Conservation (phyloP, 1,139 yeast species). For the Geotrichum klebahnii region DNA sequence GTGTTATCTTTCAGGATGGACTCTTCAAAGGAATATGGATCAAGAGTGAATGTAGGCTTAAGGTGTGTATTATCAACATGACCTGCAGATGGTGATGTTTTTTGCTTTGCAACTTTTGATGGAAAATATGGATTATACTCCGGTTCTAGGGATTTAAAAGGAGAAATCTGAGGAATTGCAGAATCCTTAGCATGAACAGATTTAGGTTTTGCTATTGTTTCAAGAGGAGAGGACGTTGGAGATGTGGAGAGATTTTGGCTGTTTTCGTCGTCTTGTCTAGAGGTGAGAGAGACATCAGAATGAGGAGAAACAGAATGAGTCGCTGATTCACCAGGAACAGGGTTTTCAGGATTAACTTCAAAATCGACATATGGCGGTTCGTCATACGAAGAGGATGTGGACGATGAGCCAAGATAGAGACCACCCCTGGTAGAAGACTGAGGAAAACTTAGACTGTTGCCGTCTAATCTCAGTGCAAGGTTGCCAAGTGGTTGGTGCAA, state of each 20-base stretch:
- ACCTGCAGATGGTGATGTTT: constrained; percentile 22
- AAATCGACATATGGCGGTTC: too few species aligned
- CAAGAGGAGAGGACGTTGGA: constrained; percentile 17
- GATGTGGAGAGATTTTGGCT: constrained; percentile 17
- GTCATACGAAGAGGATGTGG: too few species aligned
- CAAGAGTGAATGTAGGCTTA: constrained; percentile 16
- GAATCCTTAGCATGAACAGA: background rate
- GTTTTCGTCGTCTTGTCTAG: constrained; percentile 7
- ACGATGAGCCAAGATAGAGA: constrained; percentile 17
- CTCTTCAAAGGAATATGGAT: constrained; percentile 14
- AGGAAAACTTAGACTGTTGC: constrained; percentile 5
- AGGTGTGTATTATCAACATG: constrained; percentile 7
- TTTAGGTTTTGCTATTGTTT: constrained; percentile 3
- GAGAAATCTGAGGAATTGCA: constrained; percentile 14
- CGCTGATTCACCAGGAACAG: constrained; percentile 17
- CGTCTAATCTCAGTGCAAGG: constrained; percentile 7
- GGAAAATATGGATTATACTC: constrained; percentile 13
- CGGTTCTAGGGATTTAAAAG: constrained; percentile 5
- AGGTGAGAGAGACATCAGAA: background rate
- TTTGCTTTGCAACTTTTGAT: constrained; percentile 17
- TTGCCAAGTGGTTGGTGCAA: constrained; percentile 1
- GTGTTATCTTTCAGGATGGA: constrained; percentile 10
- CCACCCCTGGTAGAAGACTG: constrained; percentile 22
- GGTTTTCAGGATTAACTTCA: constrained; percentile 11
- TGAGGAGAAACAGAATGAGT: constrained; percentile 19